Base-by-base conservation (phyloP, 2,329 filamentous ascomycete genomes). In the Xylariaceae sp. region DNA sequence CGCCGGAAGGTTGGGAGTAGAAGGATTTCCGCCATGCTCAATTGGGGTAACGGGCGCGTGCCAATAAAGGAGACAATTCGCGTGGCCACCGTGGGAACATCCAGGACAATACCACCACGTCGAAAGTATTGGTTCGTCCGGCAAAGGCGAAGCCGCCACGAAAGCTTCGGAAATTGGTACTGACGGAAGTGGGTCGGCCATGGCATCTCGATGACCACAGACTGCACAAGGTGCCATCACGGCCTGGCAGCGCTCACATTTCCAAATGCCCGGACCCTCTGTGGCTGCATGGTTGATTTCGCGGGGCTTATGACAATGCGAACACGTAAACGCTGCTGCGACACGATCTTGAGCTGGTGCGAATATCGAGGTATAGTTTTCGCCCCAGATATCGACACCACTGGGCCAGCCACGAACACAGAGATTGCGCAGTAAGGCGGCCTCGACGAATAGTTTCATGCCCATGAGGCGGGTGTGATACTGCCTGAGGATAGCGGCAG, bases 81-180 rank as follows among this genome's bases (percentile, higher is more conserved):
- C 77, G 67, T 88, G 85, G 0, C 85, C 85, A 23, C 85, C 85
- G 62, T 88, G 85, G 1, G 79, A 79, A 63, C 85, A 88, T 12
- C 81, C 82, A 1, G 81, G 80, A 55, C 85, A 88, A 63, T 83
- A 84, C 82, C 83, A 88, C 85, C 85, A 88, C 1, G 78, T 78
- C 0, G 75, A 72, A 23, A 80, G 61, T 3, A 73, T 65, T 1
- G 68, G 62, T 3, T 70, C 67, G 2, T 68, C 62, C 1, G 53
- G 40, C n/a, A 52, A 47, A 5, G 21, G 55, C 12, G 40, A 52
- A 2, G 52, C 42, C 14, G 43, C 29, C 3, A 21, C 29, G 1
- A 69, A 62, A 2, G 67, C 68, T n/a, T 68, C 64, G 2, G 62
- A 59, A 2, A 70, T 10, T 2, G 65, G 52, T 23, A 63, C 52